Evolutionary conservation across 2,329 filamentous ascomycete genomes (phyloP), one percentile per base, ranked within the genome.

Genomic region (Beauveria pseudobassiana): DNA sequence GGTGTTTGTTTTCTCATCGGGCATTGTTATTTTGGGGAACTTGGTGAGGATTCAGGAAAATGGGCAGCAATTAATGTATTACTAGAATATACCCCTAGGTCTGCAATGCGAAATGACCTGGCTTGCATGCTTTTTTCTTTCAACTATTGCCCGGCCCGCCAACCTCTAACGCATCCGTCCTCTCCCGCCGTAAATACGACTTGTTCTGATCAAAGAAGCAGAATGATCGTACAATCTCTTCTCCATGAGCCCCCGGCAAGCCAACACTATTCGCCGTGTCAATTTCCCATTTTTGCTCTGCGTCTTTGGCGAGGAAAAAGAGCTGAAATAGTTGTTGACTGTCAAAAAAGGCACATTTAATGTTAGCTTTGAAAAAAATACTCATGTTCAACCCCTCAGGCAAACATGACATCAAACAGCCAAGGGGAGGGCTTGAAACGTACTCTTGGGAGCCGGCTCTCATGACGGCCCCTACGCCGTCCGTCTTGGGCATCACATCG

Each of bases 371-470:
- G 43, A 46, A 54, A 42, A 34, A 9, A 24, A 28, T 4, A 4
- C 10, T 14, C 34, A 16, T 38, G 16, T 14, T 5, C 5, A 38
- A 38, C 12, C 34, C 34, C 34, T 14, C 34, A 5, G 34, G 51
- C 5, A 69, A 30, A 71, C 74, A 38, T 53, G 65, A 46, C 3
- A 26, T 40, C 8, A 57, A 9, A 20, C 40, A 54, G 5, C 34
- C 7, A 22, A 20, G 2, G 10, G 12, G 9, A 2, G 7, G 40
- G 16, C 14, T 20, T 16, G 10, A n/a, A 45, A 78, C 81, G 72
- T 76, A 87, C 86, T 87, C 87, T 67, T 89, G 87, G 43, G 81
- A 79, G n/a, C 88, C 88, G 1, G 81, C 82, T 2, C 85, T 88
- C 45, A 90, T 74, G 16, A 87, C 80, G 5, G 84, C 84, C 0